Percentiles rank a stretch among this genome's conserved stretches.
These are phyloP conservation scores for Akanthomyces lecanii DNA, from an alignment of 2,329 filamentous ascomycete species.

Conservation along the genomic window DNA sequence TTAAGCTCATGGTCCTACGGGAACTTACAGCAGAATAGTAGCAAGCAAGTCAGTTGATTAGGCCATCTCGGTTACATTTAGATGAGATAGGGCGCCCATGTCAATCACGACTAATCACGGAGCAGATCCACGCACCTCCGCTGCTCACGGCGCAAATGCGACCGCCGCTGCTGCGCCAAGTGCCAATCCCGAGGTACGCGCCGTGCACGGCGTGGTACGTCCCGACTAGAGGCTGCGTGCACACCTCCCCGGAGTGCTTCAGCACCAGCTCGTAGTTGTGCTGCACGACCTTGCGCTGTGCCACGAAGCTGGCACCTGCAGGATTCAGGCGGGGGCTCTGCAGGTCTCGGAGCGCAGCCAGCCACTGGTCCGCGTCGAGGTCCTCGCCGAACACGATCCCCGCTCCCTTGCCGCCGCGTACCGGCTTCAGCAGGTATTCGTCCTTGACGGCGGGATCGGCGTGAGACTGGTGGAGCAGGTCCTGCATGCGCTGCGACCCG, in stretches of 20 bases:
- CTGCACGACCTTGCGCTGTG: not conserved
- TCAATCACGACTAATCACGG: constrained; percentile 1
- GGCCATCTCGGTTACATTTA: no score
- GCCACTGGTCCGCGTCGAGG: not conserved
- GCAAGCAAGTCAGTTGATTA: not conserved
- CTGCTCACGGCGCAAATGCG: constrained; percentile 1
- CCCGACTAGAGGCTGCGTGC: not conserved
- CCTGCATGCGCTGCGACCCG: constrained; percentile 24
- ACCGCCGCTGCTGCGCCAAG: constrained; percentile 2
- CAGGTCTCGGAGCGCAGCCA: not conserved
- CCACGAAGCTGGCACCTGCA: not conserved
- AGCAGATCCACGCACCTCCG: constrained; percentile 6
- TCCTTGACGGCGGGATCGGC: constrained; percentile 21
- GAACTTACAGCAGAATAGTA: not conserved
- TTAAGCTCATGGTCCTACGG: no score
- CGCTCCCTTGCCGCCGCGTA: constrained; percentile 36
- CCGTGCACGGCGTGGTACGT: constrained; percentile 3
- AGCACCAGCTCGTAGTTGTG: not conserved
- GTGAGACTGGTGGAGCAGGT: constrained; percentile 19
- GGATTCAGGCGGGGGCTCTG: not conserved
- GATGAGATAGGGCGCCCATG: not conserved
- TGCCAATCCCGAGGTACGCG: constrained; percentile 5
- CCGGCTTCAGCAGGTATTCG: constrained; percentile 35
- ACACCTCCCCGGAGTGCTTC: not conserved
- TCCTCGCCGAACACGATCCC: constrained; percentile 39